phyloP scores from a whole-genome alignment of 768 basidiomycete species.

The Dictyophora rubrovolvata region DNA sequence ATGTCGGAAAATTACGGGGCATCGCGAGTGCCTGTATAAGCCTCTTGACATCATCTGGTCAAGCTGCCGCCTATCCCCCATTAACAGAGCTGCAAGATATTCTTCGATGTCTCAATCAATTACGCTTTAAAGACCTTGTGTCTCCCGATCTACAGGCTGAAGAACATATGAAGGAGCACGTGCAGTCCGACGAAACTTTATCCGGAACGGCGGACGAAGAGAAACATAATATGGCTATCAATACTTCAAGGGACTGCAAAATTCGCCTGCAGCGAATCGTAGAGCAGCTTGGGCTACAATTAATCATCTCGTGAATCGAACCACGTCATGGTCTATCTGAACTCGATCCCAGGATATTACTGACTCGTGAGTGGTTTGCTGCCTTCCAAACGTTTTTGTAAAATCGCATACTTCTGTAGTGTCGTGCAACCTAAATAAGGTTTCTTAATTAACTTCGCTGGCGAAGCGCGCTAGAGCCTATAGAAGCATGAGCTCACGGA shows the following conservation, averaged over 20 bases:
- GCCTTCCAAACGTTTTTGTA: too few relatives aligned
- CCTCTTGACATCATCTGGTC: conserved; percentile 34
- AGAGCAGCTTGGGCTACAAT: background rate
- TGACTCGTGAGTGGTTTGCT: too few relatives aligned
- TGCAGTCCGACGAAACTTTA: conserved; percentile 25
- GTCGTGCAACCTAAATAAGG: too few relatives aligned
- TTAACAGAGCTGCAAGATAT: conserved; percentile 42
- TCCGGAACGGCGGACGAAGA: background rate
- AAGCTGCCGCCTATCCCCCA: conserved; percentile 7
- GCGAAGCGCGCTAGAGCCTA: too few relatives aligned
- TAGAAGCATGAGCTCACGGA: too few relatives aligned
- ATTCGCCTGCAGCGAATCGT: background rate
- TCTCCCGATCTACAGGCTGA: conserved; percentile 73
- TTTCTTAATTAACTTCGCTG: too few relatives aligned
- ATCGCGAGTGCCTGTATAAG: conserved; percentile 51
- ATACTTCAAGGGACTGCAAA: background rate
- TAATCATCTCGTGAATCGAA: too few relatives aligned
- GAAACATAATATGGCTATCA: background rate
- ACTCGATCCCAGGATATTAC: too few relatives aligned
- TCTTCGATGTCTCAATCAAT: conserved; percentile 38
- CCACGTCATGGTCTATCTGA: too few relatives aligned
- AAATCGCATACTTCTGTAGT: too few relatives aligned
- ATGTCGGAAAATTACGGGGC: conserved; percentile 73
- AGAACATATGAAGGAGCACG: conserved; percentile 61
- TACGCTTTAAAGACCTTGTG: conserved; percentile 63